These are phyloP conservation scores for Capronia americana DNA, from an alignment of 2,329 filamentous ascomycete species.

Conservation along the genomic window DNA sequence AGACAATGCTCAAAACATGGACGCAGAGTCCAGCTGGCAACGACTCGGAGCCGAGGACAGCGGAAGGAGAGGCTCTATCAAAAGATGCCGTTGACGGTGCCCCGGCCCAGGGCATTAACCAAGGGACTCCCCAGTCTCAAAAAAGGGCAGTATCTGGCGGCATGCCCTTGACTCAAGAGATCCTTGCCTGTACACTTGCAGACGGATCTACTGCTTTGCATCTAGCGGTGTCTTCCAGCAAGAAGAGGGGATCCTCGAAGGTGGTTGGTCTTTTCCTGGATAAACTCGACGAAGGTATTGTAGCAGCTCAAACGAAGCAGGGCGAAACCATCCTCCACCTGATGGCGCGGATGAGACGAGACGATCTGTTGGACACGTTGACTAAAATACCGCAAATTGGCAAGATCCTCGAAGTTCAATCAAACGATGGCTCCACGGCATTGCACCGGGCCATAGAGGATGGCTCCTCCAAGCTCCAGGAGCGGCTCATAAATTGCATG, in stretches of 20 bases:
- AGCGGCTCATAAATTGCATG: neutral
- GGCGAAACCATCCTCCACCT: neutral
- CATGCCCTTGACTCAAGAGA: neutral
- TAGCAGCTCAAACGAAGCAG: neutral
- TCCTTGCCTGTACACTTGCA: neutral
- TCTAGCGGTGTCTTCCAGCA: slow-evolving; percentile 1
- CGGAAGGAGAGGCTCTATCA: no score
- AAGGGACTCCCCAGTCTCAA: neutral
- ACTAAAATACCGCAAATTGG: neutral
- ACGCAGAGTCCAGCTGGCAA: no score
- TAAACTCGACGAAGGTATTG: neutral
- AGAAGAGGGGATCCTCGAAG: neutral
- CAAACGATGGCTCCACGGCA: neutral
- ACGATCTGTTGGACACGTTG: neutral
- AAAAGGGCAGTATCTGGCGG: neutral
- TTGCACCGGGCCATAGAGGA: neutral
- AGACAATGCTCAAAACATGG: neutral
- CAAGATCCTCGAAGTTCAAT: neutral
- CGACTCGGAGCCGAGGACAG: no score
- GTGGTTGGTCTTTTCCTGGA: slow-evolving; percentile 4
- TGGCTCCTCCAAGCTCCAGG: neutral
- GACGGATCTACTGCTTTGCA: neutral
- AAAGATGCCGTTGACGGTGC: no score
- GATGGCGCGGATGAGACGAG: neutral
- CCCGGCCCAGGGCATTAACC: no score